phyloP scores from a whole-genome alignment of 225 moss, liverwort and hornwort species.

The Polytrichum formosum region DNA sequence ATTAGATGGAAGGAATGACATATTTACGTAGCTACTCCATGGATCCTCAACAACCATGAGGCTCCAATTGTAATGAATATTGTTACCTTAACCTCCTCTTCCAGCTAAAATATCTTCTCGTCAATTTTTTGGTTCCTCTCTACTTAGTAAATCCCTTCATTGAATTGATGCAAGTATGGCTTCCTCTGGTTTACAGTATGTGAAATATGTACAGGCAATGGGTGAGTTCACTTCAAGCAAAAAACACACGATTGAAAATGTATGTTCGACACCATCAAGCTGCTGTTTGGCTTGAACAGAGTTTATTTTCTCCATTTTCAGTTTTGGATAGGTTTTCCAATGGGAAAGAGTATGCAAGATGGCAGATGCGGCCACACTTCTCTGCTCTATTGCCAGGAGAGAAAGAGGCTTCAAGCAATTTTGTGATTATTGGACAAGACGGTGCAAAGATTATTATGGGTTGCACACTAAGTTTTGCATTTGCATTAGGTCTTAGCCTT shows the following conservation, averaged over 20 bases:
- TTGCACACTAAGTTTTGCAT: conserved; percentile 68
- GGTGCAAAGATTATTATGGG: conserved; percentile 61
- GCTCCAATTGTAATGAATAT: no score
- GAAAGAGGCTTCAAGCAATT: conserved; percentile 22
- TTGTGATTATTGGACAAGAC: conserved; percentile 20
- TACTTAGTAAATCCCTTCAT: no score
- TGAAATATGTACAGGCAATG: conserved; percentile 46
- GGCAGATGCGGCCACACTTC: conserved; percentile 36
- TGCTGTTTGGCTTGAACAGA: conserved; percentile 44
- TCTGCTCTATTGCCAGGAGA: conserved; percentile 37
- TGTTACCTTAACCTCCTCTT: no score
- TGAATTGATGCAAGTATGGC: no score
- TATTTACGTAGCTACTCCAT: no score
- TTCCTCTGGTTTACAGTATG: not conserved
- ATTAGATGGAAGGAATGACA: no score
- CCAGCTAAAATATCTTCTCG: no score
- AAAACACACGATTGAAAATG: conserved; percentile 62
- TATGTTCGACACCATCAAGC: conserved; percentile 42
- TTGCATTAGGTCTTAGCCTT: conserved; percentile 68
- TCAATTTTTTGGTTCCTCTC: no score
- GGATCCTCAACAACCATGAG: no score
- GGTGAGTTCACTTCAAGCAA: conserved; percentile 57
- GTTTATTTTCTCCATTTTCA: conserved; percentile 53
- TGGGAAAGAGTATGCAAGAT: conserved; percentile 21
- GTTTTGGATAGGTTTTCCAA: conserved; percentile 44